Percentiles rank a stretch among this genome's conserved stretches.
phyloP scores from a whole-genome alignment of 2,329 filamentous ascomycete genomes.

The Exophiala oligosperma region DNA sequence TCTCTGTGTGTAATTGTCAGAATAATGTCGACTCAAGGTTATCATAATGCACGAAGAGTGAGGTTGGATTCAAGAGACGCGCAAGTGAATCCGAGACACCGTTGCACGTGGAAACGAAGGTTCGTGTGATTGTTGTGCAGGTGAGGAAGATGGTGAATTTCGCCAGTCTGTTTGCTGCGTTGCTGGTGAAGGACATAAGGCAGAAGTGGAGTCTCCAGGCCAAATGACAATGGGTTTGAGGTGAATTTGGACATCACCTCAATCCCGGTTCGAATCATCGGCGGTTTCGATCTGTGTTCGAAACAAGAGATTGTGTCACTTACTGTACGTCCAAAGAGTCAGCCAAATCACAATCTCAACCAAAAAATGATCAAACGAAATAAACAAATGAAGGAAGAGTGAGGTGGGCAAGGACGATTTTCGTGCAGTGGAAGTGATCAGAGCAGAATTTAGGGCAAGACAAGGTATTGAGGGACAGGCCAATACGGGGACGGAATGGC shows the following conservation, averaged over 20 bases:
- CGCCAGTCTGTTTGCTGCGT: constrained; percentile 9
- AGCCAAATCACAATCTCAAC: constrained; percentile 11
- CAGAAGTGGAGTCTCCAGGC: constrained; percentile 21
- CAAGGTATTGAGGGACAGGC: constrained; percentile 18
- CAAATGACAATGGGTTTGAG: constrained; percentile 16
- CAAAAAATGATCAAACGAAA: constrained; percentile 10
- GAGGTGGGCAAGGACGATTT: constrained; percentile 14
- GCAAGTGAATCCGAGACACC: constrained; percentile 13
- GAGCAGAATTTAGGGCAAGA: constrained; percentile 18
- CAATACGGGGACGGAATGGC: constrained; percentile 25
- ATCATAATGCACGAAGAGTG: constrained; percentile 21
- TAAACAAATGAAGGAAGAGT: constrained; percentile 21
- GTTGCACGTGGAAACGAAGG: constrained; percentile 19
- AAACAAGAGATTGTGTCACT: constrained; percentile 22
- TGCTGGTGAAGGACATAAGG: constrained; percentile 19
- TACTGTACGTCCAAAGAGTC: constrained; percentile 21
- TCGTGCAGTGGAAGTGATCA: constrained; percentile 11
- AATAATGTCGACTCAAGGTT: constrained; percentile 16
- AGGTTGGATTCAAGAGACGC: constrained; percentile 18
- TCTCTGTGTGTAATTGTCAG: constrained; percentile 59
- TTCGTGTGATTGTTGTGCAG: constrained; percentile 11
- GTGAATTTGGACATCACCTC: constrained; percentile 8
- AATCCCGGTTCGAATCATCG: constrained; percentile 1
- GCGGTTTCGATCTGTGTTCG: constrained; percentile 12
- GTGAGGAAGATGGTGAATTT: constrained; percentile 15